Evolutionary conservation across 306 rosid genomes (phyloP), one percentile per base, ranked within the genome.

Genomic region (Prinsepia uniflora): DNA sequence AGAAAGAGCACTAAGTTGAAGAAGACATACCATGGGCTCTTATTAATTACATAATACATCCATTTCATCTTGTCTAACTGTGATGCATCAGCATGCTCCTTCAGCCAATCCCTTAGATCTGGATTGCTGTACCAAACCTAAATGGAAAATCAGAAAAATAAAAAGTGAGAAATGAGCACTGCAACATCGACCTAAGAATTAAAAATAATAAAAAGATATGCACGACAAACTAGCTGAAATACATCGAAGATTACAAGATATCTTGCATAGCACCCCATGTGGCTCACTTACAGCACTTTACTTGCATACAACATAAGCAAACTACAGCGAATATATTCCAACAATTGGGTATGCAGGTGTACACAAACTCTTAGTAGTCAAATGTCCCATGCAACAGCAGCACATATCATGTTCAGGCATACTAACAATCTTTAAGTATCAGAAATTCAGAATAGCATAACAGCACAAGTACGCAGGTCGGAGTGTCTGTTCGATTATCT

Each of bases 51-150:
- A 85, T 94, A 94, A 80, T 94, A 90, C 68, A 83, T 81, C 97
- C 97, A 94, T 83, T 94, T 94, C 81, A 94, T 78, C 75, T 87
- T 82, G 79, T 89, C 90, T 61, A 94, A 68, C 64, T 89, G 88
- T 39, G 98, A 89, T 69, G 79, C 72, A 80, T 75, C 85, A 24
- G 88, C 89, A 74, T 83, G 88, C 83, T 84, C 75, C 85, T 87
- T 84, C 81, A 94, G 75, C 97, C 98, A 94, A 78, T 89, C 95
- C 84, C 89, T 83, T 57, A 90, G 80, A 84, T 48, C 83, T 24
- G 96, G 96, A 81, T 90, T 94, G 73, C 95, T 83, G 82, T 81
- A 77, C 96, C 97, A 90, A 55, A 85, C 82, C 98, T 94, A 87
- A 53, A 65, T 62, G 48, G 45, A 72, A 75, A 72, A 68, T 44